Conservation (phyloP, 345 rosid genomes). For the Salix caprea region DNA sequence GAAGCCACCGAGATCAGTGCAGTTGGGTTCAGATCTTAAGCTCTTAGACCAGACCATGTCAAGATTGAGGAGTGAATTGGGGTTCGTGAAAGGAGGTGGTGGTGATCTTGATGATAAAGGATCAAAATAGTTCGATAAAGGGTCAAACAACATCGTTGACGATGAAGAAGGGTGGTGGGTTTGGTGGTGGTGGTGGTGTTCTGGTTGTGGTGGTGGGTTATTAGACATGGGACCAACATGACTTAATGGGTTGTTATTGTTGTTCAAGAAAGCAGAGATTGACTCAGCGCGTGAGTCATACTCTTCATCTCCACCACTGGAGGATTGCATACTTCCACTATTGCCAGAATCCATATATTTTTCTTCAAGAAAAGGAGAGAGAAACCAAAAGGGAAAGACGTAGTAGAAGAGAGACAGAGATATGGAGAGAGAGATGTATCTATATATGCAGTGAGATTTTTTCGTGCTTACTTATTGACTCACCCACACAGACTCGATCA, state of each 20-base stretch:
- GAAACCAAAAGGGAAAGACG: slow-evolving; percentile 2
- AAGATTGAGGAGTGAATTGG: slow-evolving; percentile 39
- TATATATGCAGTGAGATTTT: neutral
- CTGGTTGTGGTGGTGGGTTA: slow-evolving; percentile 27
- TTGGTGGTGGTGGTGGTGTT: slow-evolving; percentile 27
- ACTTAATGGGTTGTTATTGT: slow-evolving; percentile 14
- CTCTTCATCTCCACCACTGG: slow-evolving; percentile 76
- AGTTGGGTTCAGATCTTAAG: slow-evolving; percentile 46
- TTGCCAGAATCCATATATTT: slow-evolving; percentile 69
- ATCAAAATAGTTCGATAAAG: slow-evolving; percentile 56
- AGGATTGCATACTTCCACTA: slow-evolving; percentile 74
- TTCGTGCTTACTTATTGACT: neutral
- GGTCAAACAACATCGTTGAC: slow-evolving; percentile 40
- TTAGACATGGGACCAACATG: slow-evolving; percentile 19
- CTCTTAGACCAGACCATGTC: slow-evolving; percentile 51
- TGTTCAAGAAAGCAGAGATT: slow-evolving; percentile 44
- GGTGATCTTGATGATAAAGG: slow-evolving; percentile 35
- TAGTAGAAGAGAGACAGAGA: slow-evolving; percentile 17
- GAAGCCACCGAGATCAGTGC: slow-evolving; percentile 50
- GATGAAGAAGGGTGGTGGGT: slow-evolving; percentile 22
- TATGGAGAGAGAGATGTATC: slow-evolving; percentile 15
- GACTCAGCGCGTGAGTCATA: slow-evolving; percentile 70
- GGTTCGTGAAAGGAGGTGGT: slow-evolving; percentile 17
- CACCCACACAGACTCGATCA: slow-evolving; percentile 5
- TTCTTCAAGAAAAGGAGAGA: neutral